phyloP scores from a whole-genome alignment of 2,329 filamentous ascomycete species.

The Aureobasidium namibiae region DNA sequence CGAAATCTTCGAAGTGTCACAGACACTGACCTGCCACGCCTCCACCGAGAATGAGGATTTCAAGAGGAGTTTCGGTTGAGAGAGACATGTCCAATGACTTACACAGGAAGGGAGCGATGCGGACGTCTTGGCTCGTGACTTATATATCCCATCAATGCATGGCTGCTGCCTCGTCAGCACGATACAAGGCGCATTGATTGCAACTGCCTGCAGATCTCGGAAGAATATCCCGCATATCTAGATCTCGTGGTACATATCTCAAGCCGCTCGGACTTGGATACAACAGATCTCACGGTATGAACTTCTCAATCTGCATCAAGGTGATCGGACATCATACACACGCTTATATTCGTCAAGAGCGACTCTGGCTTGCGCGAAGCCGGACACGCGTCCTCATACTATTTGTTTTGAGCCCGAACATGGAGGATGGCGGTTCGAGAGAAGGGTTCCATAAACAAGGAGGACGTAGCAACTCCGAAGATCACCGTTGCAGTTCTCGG shows the following conservation, averaged over 20 bases:
- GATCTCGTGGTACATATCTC: neutral
- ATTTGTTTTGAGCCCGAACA: no score
- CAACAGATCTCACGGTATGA: neutral
- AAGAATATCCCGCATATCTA: neutral
- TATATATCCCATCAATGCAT: neutral
- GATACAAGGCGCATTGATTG: neutral
- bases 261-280: neutral
- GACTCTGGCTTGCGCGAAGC: no score
- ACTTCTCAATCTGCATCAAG: neutral
- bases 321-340: no score
- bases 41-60: conserved; percentile 10
- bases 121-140: neutral
- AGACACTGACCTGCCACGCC: conserved; percentile 8
- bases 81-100: neutral
- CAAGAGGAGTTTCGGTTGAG: neutral
- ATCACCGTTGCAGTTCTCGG: neutral
- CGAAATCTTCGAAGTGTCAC: neutral
- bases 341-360: no score
- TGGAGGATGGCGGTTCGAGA: neutral
- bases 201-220: neutral
- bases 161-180: neutral
- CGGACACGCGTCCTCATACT: no score
- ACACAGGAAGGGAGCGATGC: neutral
- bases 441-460: neutral
- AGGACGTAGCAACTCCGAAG: neutral